Percentiles rank a stretch among this genome's conserved stretches.
phyloP scores from a whole-genome alignment of 2,329 filamentous ascomycete genomes.

The Trichoderma guizhouense region DNA sequence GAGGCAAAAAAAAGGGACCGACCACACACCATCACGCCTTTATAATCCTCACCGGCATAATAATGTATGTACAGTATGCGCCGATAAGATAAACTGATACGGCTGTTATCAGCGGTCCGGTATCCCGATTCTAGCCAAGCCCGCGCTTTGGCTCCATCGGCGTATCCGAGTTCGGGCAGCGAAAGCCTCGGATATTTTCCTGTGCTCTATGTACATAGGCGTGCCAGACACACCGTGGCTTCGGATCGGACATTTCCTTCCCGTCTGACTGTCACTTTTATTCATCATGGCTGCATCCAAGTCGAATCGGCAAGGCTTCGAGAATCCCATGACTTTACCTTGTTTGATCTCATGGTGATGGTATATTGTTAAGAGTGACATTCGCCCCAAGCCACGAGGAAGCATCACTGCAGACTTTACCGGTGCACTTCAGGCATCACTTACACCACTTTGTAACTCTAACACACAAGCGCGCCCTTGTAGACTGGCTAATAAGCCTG shows the following conservation, averaged over 20 bases:
- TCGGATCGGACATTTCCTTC: not conserved
- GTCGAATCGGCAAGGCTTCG: not conserved
- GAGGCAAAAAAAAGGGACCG: conserved; percentile 10
- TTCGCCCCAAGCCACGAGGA: not conserved
- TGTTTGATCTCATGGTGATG: not conserved
- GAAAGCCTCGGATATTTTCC: not conserved
- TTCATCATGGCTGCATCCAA: not conserved
- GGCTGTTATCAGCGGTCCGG: not conserved
- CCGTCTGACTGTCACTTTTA: not conserved
- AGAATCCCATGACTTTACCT: not conserved
- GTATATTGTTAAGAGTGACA: not conserved
- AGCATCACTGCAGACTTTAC: not conserved
- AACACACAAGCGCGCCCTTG: not conserved
- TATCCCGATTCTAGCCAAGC: conserved; percentile 10
- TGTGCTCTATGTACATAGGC: accelerated
- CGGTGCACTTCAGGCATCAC: not conserved
- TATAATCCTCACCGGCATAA: conserved; percentile 8
- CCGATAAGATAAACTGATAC: conserved; percentile 14
- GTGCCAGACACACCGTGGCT: not conserved
- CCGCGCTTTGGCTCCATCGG: not conserved
- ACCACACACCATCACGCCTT: conserved; percentile 56
- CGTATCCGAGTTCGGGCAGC: not conserved
- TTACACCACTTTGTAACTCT: not conserved
- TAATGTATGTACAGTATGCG: not conserved
- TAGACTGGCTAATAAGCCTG: not conserved